Base-by-base conservation (phyloP, 768 basidiomycete genomes). In the Pisolithus sp. region DNA sequence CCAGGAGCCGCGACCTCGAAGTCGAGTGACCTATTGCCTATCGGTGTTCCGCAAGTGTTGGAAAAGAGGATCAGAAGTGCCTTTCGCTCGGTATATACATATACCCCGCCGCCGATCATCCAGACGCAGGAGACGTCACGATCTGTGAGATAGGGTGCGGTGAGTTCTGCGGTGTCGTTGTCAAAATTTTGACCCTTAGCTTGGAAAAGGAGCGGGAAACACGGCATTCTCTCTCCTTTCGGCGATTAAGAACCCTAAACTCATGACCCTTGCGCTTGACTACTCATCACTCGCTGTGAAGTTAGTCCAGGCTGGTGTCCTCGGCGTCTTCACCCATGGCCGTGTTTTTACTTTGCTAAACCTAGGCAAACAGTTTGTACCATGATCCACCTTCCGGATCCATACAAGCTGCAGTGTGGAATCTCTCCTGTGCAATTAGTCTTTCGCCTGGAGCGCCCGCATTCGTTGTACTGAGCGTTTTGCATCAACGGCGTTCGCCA, bases 131-230 rank as follows among this genome's bases (percentile, higher is more conserved):
- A 13, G 78, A 80, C 0, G 73, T 79, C 46, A 77, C 76, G 2
- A 80, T 97, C 20, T 83, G 85, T 42, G 96, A 98, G 68, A 79
- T 97, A 26, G 96, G 96, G 21, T 97, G 94, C 64, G 93, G 88
- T 88, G 55, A 57, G 79, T 63, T 28, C 34, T 21, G n/a, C 18
- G 9, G 36, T 7, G 44, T 20, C 13, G 4, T 18, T 44, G n/a
- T 26, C 13, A 34, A 24, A 17, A 5, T n/a, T 45, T 46, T 59
- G 9, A 57, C 46, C 23, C 36, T 30, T 5, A 12, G 56, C 52
- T 50, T 15, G 5, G 34, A 36, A 53, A 56, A 90, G 93, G 95
- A 39, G 91, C 92, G 18, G 96, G 96, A n/a, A 96, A 94, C 64
- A 86, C 93, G 6, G 80, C 93, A 1, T 96, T 93, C 61, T 96